Percentiles rank a stretch among this genome's conserved stretches.
These are phyloP conservation scores for Fusarium oligoseptatum DNA, from an alignment of 2,329 filamentous ascomycete genomes.

Conservation along the genomic window DNA sequence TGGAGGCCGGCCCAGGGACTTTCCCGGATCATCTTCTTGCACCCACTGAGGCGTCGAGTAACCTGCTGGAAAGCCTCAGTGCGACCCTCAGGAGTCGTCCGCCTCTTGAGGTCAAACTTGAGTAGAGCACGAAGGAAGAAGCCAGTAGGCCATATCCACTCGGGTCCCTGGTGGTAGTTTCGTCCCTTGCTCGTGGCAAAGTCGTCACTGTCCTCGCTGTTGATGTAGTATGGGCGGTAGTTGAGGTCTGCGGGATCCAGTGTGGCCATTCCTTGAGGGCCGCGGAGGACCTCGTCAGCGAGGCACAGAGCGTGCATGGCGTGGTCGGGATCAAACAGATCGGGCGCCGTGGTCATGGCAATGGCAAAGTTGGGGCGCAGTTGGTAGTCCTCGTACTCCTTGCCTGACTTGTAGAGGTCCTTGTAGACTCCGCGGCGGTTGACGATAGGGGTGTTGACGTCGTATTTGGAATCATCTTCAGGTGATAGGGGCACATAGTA, in stretches of 20 bases:
- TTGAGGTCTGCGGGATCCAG: slow-evolving; percentile 93
- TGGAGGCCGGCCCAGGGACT: slow-evolving; percentile 91
- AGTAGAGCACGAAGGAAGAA: slow-evolving; percentile 94
- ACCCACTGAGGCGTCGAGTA: slow-evolving; percentile 83
- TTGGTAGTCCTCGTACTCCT: slow-evolving; percentile 98
- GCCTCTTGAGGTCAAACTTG: slow-evolving; percentile 86
- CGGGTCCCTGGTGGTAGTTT: slow-evolving; percentile 98
- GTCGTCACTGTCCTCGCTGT: slow-evolving; percentile 91
- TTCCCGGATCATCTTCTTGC: slow-evolving; percentile 84
- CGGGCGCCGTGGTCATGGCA: slow-evolving; percentile 92
- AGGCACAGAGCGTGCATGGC: slow-evolving; percentile 84
- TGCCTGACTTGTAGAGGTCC: slow-evolving; percentile 92
- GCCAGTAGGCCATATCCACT: slow-evolving; percentile 98
- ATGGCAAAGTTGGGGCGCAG: slow-evolving; percentile 94
- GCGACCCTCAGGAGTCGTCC: slow-evolving; percentile 70
- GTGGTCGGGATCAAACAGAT: slow-evolving; percentile 83
- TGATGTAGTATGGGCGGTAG: slow-evolving; percentile 94
- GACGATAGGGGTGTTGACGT: slow-evolving; percentile 82
- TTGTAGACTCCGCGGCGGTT: slow-evolving; percentile 98
- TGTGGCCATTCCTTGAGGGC: slow-evolving; percentile 94
- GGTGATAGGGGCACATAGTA: slow-evolving; percentile 85
- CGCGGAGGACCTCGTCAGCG: slow-evolving; percentile 83
- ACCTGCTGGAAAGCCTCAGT: slow-evolving; percentile 96
- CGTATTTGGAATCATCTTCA: slow-evolving; percentile 80
- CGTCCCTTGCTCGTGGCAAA: slow-evolving; percentile 94